Base-by-base conservation (phyloP, 2,329 filamentous ascomycete genomes). In the Fusarium chuoi region DNA sequence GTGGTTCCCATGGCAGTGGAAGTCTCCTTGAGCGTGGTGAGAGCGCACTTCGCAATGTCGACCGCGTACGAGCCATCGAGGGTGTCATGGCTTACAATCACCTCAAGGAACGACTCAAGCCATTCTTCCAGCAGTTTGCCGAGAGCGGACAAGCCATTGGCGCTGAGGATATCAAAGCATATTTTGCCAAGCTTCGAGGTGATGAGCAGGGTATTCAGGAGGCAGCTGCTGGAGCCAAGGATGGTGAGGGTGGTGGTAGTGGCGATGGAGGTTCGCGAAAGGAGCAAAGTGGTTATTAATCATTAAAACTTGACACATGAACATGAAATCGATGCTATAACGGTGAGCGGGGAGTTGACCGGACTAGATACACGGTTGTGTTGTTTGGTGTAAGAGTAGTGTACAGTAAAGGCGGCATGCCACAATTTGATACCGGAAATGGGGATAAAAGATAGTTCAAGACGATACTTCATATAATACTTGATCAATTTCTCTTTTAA, bases 81-180 rank as follows among this genome's bases (percentile, higher is more conserved):
- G 96, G 96, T 22, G 96, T 97, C 51, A 98, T 98, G 95, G 96
- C 95, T 1, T 99, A 98, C 83, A 98, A 98, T 78, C 93, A 97
- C 78, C 88, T 99, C 68, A 96, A 97, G 80, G 95, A 98, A 79
- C 95, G 96, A 80, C 90, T 99, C n/a, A 98, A 96, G 86, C 92
- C 92, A 0, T 98, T 99, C 81, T 90, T 99, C 78, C 91, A 95
- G 83, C 93, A 97, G 48, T 99, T 98, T 81, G 96, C 96, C 1
- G 94, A 98, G 80, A 97, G 92, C 71, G 96, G 96, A 2, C 86
- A 93, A 82, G 91, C 94, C 1, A 95, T 99, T 28, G 92, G 94
- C 4, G 96, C 96, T 2, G 96, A 99, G 80, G 95, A 98, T 83
- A 96, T 99, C 83, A 99, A 98, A 83, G 90, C 90, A 5, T 98